A percentile compares a stretch with the other conserved stretches of the same genome.
phyloP scores from a whole-genome alignment of 2,329 filamentous ascomycete species.

The Cryphonectria carpinicola region DNA sequence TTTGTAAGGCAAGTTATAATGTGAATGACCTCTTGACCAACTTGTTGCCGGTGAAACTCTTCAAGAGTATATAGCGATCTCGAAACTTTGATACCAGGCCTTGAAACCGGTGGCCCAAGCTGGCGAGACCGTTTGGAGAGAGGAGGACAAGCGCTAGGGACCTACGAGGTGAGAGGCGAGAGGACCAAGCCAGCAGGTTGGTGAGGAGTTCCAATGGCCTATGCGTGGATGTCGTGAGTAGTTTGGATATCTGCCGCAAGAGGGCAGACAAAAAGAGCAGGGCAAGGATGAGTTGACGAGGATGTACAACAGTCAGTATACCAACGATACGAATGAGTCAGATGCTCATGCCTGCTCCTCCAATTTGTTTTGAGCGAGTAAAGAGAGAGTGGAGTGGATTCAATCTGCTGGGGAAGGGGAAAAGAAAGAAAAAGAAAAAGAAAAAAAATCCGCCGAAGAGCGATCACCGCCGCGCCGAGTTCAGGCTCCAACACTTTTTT shows the following conservation, averaged over 20 bases:
- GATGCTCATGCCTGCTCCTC: background rate
- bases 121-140: no score
- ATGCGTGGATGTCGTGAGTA: background rate
- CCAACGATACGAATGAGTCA: background rate
- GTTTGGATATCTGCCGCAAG: background rate
- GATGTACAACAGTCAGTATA: background rate
- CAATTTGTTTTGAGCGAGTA: background rate
- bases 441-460: slow-evolving; percentile 3
- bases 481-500: background rate
- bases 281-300: background rate
- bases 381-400: background rate
- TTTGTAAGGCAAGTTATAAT: background rate
- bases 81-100: background rate
- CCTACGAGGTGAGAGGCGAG: background rate
- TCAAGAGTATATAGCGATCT: background rate
- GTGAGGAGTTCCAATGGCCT: background rate
- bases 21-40: background rate
- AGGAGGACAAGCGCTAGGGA: background rate
- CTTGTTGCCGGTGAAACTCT: background rate
- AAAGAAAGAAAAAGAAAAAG: background rate
- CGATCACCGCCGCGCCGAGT: background rate
- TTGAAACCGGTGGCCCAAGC: background rate
- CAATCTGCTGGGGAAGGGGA: background rate
- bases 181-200: background rate
- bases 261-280: background rate